Conservation (phyloP, 2,329 filamentous ascomycete species). For the Fusarium redolens region DNA sequence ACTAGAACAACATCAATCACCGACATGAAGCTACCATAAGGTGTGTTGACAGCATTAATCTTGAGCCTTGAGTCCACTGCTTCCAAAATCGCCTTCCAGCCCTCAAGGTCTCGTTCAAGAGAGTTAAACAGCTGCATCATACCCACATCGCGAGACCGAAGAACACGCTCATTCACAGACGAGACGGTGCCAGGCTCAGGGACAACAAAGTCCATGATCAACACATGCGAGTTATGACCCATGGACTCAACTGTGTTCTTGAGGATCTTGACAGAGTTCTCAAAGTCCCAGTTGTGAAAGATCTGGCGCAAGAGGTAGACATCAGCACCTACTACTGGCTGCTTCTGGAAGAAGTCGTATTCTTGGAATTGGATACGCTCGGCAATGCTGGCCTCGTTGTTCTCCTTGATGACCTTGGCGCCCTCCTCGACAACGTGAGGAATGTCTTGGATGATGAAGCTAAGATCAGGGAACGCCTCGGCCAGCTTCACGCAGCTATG, state of each 20-base stretch:
- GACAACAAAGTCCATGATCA: not conserved
- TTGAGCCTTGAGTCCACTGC: not conserved
- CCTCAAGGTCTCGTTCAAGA: not conserved
- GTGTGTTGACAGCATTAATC: slow-evolving; percentile 2
- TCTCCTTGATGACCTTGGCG: not conserved
- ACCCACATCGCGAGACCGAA: not conserved
- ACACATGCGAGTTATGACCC: not conserved
- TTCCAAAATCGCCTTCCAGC: not conserved
- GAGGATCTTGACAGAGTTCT: not conserved
- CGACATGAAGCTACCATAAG: not conserved
- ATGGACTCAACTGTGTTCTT: not conserved
- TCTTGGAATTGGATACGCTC: not conserved
- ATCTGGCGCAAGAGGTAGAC: not conserved
- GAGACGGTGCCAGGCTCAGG: not conserved
- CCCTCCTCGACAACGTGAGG: not conserved
- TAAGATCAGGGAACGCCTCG: not conserved
- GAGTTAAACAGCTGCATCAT: slow-evolving; percentile 9
- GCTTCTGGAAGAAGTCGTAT: slow-evolving; percentile 3
- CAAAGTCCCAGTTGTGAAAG: slow-evolving; percentile 5
- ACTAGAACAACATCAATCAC: not conserved
- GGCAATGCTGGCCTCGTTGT: not conserved
- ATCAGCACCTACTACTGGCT: not conserved
- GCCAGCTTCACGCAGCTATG: not conserved
- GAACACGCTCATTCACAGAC: not conserved
- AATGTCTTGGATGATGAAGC: not conserved